These are phyloP conservation scores for Corylus americana DNA, from an alignment of 306 rosid species.

Conservation along the genomic window DNA sequence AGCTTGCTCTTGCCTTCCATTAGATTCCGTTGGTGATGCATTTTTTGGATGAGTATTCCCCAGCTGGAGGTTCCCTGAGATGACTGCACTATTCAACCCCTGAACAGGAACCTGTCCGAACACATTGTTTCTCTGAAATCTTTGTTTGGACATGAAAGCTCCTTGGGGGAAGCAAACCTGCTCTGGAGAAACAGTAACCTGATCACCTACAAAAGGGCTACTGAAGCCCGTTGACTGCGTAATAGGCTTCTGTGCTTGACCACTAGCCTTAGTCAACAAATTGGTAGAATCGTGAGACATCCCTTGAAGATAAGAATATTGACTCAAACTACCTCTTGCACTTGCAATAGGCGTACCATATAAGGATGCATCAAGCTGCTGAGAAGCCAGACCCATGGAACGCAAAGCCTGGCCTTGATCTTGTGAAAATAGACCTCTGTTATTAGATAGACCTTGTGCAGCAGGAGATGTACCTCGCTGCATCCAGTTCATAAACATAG, in stretches of 20 bases:
- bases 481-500: conserved; percentile 47
- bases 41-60: conserved; percentile 36
- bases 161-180: conserved; percentile 38
- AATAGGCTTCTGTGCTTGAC: conserved; percentile 35
- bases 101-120: conserved; percentile 43
- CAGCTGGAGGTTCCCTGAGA: conserved; percentile 39
- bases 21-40: conserved; percentile 29
- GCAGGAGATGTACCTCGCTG: conserved; percentile 44
- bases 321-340: conserved; percentile 41
- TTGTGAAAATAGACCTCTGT: conserved; percentile 38
- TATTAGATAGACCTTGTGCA: conserved; percentile 40
- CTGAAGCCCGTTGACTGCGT: conserved; percentile 37
- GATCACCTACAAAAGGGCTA: conserved; percentile 41
- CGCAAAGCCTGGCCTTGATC: conserved; percentile 47
- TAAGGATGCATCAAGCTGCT: conserved; percentile 50
- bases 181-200: conserved; percentile 35
- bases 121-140: conserved; percentile 41
- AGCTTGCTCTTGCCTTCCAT: conserved; percentile 37
- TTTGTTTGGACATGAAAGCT: conserved; percentile 33
- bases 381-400: conserved; percentile 38
- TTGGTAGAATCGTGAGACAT: conserved; percentile 42
- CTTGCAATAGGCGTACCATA: conserved; percentile 43
- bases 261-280: conserved; percentile 41
- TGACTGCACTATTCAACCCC: conserved; percentile 31
- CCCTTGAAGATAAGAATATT: conserved; percentile 38